Evolutionary conservation across 257 asterid genomes (phyloP).

Genomic region (Fraxinus americana): DNA sequence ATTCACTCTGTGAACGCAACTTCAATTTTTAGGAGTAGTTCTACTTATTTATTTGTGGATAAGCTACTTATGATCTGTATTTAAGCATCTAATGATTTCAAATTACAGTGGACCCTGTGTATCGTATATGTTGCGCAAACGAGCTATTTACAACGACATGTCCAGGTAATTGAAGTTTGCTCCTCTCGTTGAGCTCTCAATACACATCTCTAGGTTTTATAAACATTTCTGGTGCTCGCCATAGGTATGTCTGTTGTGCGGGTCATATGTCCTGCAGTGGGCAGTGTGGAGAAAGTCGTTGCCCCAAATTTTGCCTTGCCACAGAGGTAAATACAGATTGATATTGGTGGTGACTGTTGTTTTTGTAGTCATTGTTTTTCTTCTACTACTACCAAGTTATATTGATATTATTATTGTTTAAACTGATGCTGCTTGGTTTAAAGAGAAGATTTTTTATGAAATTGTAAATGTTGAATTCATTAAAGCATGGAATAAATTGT

Average conservation of each 20-base stretch:
- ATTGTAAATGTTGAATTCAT: neutral
- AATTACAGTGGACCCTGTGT: conserved; percentile 85
- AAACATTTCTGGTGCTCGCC: conserved; percentile 18
- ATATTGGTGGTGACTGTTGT: neutral
- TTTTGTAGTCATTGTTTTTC: neutral
- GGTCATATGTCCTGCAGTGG: conserved; percentile 99
- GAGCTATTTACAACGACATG: conserved; percentile 99
- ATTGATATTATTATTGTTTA: neutral
- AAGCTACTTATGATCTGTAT: neutral
- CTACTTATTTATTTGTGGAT: neutral
- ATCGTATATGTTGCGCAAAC: conserved; percentile 87
- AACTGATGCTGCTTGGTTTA: neutral
- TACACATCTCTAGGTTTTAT: conserved; percentile 14
- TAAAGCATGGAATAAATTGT: neutral
- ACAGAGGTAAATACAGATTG: conserved; percentile 73
- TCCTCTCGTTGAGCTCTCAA: conserved; percentile 12
- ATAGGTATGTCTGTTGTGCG: conserved; percentile 92
- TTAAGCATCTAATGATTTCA: conserved; percentile 4
- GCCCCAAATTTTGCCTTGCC: conserved; percentile 96
- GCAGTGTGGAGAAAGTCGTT: conserved; percentile 92
- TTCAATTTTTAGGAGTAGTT: conserved; percentile 2
- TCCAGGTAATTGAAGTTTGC: conserved; percentile 56
- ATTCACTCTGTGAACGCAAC: neutral
- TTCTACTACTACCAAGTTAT: neutral
- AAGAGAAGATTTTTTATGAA: conserved; percentile 5